A percentile compares a stretch with the other conserved stretches of the same genome.
Evolutionary conservation across 768 basidiomycete genomes (phyloP).

Genomic region (Daedaleopsis sinensis): DNA sequence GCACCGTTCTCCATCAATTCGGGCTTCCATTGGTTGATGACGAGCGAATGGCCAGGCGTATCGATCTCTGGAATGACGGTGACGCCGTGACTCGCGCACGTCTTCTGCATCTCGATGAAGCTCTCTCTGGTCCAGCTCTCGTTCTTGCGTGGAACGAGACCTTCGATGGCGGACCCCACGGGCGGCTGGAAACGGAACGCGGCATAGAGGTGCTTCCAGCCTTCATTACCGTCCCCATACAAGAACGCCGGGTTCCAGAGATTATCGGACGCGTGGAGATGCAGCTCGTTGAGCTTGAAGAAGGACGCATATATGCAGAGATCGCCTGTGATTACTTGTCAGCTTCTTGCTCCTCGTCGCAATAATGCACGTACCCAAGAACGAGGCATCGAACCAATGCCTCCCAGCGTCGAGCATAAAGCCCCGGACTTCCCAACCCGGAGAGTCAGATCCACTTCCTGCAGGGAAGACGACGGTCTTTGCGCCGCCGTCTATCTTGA

Average conservation of each 20-base stretch:
- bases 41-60: conserved; percentile 46
- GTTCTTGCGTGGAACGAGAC: conserved; percentile 41
- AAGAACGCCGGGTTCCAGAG: conserved; percentile 45
- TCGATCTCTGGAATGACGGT: conserved; percentile 47
- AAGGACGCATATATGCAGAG: conserved; percentile 48
- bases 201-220: conserved; percentile 45
- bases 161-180: conserved; percentile 34
- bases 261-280: conserved; percentile 47
- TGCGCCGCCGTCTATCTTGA: conserved; percentile 27
- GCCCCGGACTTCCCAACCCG: conserved; percentile 48
- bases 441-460: conserved; percentile 41
- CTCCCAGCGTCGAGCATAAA: conserved; percentile 51
- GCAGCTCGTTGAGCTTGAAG: conserved; percentile 48
- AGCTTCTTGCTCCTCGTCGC: background rate
- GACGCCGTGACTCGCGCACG: conserved; percentile 41
- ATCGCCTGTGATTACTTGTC: conserved; percentile 34
- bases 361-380: conserved; percentile 29
- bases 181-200: conserved; percentile 46
- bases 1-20: conserved; percentile 41
- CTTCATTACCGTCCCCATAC: conserved; percentile 33
- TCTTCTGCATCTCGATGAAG: conserved; percentile 39
- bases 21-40: conserved; percentile 49
- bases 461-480: conserved; percentile 30
- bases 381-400: conserved; percentile 45
- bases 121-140: conserved; percentile 42